phyloP scores from a whole-genome alignment of 2,329 filamentous ascomycete genomes.

The Microdochium trichocladiopsis region DNA sequence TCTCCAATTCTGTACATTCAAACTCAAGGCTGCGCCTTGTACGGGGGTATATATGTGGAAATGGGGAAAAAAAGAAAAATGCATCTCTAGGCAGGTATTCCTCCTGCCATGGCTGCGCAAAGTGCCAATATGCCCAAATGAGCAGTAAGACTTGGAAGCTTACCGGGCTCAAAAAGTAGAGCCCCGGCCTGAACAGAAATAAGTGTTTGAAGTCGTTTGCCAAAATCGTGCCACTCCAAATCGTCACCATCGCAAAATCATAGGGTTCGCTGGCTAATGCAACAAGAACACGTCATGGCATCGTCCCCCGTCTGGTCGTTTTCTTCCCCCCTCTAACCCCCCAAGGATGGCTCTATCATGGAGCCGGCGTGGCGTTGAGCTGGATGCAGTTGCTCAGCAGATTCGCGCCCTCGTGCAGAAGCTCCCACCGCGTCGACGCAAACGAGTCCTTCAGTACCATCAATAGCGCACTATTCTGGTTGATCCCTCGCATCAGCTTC shows the following conservation, averaged over 20 bases:
- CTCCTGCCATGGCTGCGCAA: no score
- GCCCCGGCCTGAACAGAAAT: no score
- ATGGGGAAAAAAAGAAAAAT: no score
- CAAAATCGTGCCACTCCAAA: neutral
- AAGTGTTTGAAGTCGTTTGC: no score
- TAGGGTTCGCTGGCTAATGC: neutral
- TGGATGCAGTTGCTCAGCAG: conserved; percentile 76
- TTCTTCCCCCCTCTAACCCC: no score
- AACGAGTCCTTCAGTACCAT: conserved; percentile 80
- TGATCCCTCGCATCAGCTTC: conserved; percentile 65
- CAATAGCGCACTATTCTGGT: conserved; percentile 74
- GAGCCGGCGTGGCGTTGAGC: conserved; percentile 29
- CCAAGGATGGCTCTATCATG: no score
- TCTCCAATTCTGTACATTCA: neutral
- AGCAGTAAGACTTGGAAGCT: no score
- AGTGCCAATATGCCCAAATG: no score
- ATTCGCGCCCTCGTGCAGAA: conserved; percentile 79
- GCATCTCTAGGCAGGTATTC: no score
- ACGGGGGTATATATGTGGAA: neutral
- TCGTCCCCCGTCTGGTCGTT: neutral
- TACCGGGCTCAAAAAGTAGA: no score
- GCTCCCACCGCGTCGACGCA: conserved; percentile 78
- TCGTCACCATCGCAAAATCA: neutral
- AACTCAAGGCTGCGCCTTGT: neutral
- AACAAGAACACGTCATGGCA: neutral